These are phyloP conservation scores for Syzygium grande DNA, from an alignment of 345 rosid species.

Conservation along the genomic window DNA sequence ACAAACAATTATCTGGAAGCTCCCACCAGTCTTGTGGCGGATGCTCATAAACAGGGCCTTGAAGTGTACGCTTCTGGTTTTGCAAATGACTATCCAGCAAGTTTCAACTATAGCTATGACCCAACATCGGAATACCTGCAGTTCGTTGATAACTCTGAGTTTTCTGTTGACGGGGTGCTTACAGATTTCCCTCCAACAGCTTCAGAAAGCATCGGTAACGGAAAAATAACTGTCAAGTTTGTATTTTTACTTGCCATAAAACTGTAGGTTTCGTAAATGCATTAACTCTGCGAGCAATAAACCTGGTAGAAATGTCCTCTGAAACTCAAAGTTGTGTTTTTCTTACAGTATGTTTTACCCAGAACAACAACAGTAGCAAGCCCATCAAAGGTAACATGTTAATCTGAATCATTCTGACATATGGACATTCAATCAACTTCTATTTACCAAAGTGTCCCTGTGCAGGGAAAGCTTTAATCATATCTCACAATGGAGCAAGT, in stretches of 20 bases:
- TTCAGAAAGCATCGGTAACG: conserved; percentile 53
- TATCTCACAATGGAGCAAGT: conserved; percentile 84
- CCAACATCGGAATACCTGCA: conserved; percentile 63
- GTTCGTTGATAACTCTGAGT: conserved; percentile 44
- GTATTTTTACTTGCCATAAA: neutral
- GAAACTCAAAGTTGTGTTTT: neutral
- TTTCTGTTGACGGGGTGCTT: conserved; percentile 70
- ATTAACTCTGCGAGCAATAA: neutral
- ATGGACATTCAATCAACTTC: neutral
- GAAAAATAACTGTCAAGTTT: neutral
- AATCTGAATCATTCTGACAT: neutral
- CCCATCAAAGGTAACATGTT: conserved; percentile 24
- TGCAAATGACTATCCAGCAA: conserved; percentile 44
- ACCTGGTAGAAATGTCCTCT: neutral
- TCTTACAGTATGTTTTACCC: conserved; percentile 60
- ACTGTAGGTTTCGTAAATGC: neutral
- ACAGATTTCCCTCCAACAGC: conserved; percentile 88
- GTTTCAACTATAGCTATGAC: conserved; percentile 65
- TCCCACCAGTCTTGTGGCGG: conserved; percentile 52
- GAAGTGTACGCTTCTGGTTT: conserved; percentile 74
- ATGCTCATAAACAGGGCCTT: conserved; percentile 73
- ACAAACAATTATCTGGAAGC: conserved; percentile 40
- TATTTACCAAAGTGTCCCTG: neutral
- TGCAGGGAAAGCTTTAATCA: conserved; percentile 39
- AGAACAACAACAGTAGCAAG: conserved; percentile 10